Conservation (phyloP, 352 stramenopile species). For the Phytophthora capsici region DNA sequence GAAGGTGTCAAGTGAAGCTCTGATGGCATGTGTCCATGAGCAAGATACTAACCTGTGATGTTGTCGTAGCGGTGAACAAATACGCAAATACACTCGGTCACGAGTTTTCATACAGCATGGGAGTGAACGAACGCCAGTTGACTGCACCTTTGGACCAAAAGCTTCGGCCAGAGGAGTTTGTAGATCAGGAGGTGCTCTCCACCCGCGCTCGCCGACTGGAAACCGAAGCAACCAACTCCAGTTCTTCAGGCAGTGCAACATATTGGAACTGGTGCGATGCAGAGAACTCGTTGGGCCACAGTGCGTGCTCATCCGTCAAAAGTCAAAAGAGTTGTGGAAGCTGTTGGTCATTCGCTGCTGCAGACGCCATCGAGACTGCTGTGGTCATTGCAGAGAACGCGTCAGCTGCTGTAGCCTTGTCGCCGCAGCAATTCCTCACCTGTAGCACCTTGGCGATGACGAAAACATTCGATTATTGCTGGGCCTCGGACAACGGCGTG, state of each 20-base stretch:
- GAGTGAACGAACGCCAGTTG: conserved; percentile 73
- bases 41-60: conserved; percentile 7
- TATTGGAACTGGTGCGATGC: conserved; percentile 79
- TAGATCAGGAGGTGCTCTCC: conserved; percentile 61
- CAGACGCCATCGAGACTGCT: conserved; percentile 81
- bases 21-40: background rate
- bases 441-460: conserved; percentile 72
- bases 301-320: conserved; percentile 76
- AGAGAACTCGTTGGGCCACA: conserved; percentile 61
- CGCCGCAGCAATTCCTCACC: conserved; percentile 79
- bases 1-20: conserved; percentile 50
- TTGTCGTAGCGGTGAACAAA: conserved; percentile 57
- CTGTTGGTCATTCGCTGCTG: conserved; percentile 83
- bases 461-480: conserved; percentile 83
- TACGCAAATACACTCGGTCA: conserved; percentile 66
- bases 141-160: conserved; percentile 33
- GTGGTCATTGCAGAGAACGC: conserved; percentile 74
- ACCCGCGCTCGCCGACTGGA: conserved; percentile 34
- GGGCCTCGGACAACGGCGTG: conserved; percentile 54
- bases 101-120: conserved; percentile 73
- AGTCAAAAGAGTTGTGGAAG: conserved; percentile 83
- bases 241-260: conserved; percentile 18
- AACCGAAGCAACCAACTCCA: conserved; percentile 27
- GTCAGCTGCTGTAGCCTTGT: conserved; percentile 62
- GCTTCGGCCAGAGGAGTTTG: conserved; percentile 56